Evolutionary conservation across 2,329 filamentous ascomycete genomes (phyloP).

Genomic region (Penicillium sp.): DNA sequence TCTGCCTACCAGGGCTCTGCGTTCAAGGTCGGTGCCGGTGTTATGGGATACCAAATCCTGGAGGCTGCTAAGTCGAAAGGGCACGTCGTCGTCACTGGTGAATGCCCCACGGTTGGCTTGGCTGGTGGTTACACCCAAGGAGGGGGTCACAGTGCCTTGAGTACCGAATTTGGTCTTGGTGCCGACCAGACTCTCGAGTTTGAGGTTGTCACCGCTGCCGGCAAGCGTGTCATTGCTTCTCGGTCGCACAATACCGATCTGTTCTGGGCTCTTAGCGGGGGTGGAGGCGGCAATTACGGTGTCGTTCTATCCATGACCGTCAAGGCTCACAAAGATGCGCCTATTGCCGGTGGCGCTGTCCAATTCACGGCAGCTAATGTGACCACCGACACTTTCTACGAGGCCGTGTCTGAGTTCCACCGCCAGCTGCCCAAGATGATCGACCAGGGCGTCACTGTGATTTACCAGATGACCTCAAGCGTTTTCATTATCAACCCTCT

Average conservation of each 20-base stretch:
- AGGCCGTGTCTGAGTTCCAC: conserved; percentile 56
- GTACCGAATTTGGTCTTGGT: conserved; percentile 59
- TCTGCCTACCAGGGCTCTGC: conserved; percentile 55
- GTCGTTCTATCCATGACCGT: conserved; percentile 61
- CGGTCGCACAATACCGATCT: conserved; percentile 21
- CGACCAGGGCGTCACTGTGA: conserved; percentile 54
- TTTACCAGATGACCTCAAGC: conserved; percentile 57
- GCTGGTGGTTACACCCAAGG: conserved; percentile 66
- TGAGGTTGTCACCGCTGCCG: conserved; percentile 44
- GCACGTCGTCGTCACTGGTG: conserved; percentile 60
- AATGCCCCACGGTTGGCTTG: conserved; percentile 60
- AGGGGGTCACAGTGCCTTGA: conserved; percentile 63
- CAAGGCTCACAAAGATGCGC: conserved; percentile 47
- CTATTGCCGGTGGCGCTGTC: conserved; percentile 51
- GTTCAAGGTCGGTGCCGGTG: conserved; percentile 59
- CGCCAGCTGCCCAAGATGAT: conserved; percentile 55
- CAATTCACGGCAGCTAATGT: conserved; percentile 42
- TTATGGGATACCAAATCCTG: conserved; percentile 57
- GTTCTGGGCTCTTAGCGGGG: conserved; percentile 29
- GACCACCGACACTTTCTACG: conserved; percentile 55
- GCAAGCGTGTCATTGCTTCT: conserved; percentile 17
- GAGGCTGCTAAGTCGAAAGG: conserved; percentile 50
- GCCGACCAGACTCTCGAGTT: conserved; percentile 58
- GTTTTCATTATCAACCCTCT: conserved; percentile 53
- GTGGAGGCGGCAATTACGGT: conserved; percentile 61